phyloP scores from a whole-genome alignment of 805 yeast genomes.

The Wilhelminamyces savonicus region DNA sequence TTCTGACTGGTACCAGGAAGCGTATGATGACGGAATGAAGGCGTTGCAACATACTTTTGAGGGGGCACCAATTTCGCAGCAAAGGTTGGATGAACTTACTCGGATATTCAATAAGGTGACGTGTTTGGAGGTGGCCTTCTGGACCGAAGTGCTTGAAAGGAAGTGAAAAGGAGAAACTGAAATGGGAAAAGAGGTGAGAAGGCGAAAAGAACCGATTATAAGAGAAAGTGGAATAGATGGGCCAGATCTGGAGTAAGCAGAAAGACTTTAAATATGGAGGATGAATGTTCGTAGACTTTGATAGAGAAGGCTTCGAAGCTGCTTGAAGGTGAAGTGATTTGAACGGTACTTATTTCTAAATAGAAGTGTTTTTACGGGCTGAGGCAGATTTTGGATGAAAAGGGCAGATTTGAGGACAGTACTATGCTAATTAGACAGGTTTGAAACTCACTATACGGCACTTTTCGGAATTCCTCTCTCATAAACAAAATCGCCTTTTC shows the following conservation, averaged over 20 bases:
- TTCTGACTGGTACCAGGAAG: conserved; percentile 50
- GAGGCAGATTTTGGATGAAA: too few relatives aligned
- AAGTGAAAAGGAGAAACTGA: background rate
- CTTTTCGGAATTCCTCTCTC: too few relatives aligned
- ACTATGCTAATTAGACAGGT: too few relatives aligned
- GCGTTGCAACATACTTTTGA: conserved; percentile 40
- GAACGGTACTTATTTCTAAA: too few relatives aligned
- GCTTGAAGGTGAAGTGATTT: too few relatives aligned
- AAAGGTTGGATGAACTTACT: conserved; percentile 45
- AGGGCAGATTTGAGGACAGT: too few relatives aligned
- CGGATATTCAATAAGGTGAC: conserved; percentile 57
- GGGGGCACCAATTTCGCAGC: conserved; percentile 25
- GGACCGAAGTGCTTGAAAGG: conserved; percentile 45
- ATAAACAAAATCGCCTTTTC: too few relatives aligned
- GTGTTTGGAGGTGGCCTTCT: conserved; percentile 56
- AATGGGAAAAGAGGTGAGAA: background rate
- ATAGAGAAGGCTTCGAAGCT: too few relatives aligned
- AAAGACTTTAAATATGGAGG: too few relatives aligned
- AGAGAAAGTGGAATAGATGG: background rate
- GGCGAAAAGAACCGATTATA: background rate
- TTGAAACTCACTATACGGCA: too few relatives aligned
- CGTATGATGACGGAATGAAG: conserved; percentile 44
- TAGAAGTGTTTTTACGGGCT: too few relatives aligned
- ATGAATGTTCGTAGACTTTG: too few relatives aligned
- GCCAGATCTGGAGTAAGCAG: background rate